Base-by-base conservation (phyloP, 2,329 filamentous ascomycete species). In the Aulographum hederae region DNA sequence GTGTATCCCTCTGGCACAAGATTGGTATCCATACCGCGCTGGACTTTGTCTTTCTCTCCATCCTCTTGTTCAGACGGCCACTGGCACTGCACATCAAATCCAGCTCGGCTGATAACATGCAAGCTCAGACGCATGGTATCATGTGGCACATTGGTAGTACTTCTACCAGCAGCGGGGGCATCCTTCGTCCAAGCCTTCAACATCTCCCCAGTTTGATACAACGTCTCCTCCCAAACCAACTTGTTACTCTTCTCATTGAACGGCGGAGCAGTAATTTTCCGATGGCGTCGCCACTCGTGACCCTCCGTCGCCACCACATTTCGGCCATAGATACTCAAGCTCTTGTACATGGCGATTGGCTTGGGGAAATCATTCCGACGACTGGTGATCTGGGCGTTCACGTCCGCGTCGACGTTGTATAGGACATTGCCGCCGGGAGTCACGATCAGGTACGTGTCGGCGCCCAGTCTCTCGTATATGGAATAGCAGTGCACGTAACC, bases 241-340 rank as follows among this genome's bases (percentile, higher is more conserved):
- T 63, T 60, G 34, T 79, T 74, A 48, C 81, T 85, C 53, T 66
- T 72, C 55, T 86, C 79, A 35, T 75, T 80, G 51, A 86, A 85
- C 3, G 69, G 69, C 1, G 77, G 70, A 18, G 73, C 68, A 1
- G 72, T 76, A 27, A 73, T 65, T 52, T 78, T 81, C 38, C 78
- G 67, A 48, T 86, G 78, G 51, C 68, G 63, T 19, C 72, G 71
- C 79, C 78, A 86, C 18, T 65, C 52, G 1, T 58, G 46, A 1
- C 78, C 78, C 48, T 85, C 78, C 2, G 73, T 71, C 0, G 69
- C 70, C 15, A 85, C 53, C 2, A 85, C 64, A 46, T 80, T 86
- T 34, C 69, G 62, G 21, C 79, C 78, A 46, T 76, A 85, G 15
- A 77, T 56, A 29, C 71, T 62, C 18, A 79, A 54, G 11, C 67